These are phyloP conservation scores for Talaromyces sp. DNA, from an alignment of 2,329 filamentous ascomycete species.

Conservation along the genomic window DNA sequence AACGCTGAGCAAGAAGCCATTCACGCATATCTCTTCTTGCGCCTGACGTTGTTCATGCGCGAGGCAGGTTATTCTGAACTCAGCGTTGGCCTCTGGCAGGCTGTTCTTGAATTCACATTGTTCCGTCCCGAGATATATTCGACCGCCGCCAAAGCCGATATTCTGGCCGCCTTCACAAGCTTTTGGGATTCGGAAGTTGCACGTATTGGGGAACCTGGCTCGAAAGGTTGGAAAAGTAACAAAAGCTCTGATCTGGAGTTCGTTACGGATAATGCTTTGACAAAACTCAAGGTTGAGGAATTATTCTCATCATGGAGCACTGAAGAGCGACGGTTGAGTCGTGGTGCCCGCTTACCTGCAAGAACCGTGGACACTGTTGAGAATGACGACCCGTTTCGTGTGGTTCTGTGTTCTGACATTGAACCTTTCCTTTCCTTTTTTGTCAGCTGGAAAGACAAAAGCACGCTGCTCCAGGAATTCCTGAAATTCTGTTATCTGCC, in stretches of 20 bases:
- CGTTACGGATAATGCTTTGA: slow-evolving; percentile 25
- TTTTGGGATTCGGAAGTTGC: slow-evolving; percentile 87
- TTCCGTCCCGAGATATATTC: slow-evolving; percentile 49
- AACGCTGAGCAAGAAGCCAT: slow-evolving; percentile 32
- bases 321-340: slow-evolving; percentile 53
- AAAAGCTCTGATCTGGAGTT: slow-evolving; percentile 32
- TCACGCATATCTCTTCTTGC: slow-evolving; percentile 68
- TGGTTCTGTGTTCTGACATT: slow-evolving; percentile 77
- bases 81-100: slow-evolving; percentile 79
- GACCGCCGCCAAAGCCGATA: slow-evolving; percentile 14
- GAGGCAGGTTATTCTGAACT: slow-evolving; percentile 77
- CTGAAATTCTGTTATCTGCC: slow-evolving; percentile 66
- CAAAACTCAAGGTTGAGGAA: slow-evolving; percentile 23
- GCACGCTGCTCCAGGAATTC: slow-evolving; percentile 65
- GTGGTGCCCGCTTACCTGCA: slow-evolving; percentile 59
- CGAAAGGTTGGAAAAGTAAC: slow-evolving; percentile 63
- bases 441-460: slow-evolving; percentile 30
- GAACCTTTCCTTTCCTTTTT: slow-evolving; percentile 54
- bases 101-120: slow-evolving; percentile 68
- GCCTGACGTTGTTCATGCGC: slow-evolving; percentile 68
- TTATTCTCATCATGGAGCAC: slow-evolving; percentile 46
- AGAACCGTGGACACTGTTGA: slow-evolving; percentile 69
- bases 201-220: slow-evolving; percentile 69
- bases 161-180: slow-evolving; percentile 53
- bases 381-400: slow-evolving; percentile 77